Evolutionary conservation across 2,329 filamentous ascomycete genomes (phyloP).

Genomic region (Sclerotinia glacialis): DNA sequence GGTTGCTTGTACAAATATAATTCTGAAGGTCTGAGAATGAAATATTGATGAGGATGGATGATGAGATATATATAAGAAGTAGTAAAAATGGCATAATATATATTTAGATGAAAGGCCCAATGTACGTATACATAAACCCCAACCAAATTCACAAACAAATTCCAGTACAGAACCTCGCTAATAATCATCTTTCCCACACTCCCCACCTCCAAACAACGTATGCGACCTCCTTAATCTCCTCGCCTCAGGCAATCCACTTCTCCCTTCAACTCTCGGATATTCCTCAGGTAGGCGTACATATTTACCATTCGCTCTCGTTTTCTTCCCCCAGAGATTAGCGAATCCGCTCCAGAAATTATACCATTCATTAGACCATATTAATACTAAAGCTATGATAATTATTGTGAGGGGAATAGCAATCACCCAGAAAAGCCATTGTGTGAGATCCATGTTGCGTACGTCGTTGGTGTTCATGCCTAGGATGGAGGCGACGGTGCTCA

Average conservation of each 20-base stretch:
- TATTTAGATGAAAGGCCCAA: neutral
- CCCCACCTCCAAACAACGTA: neutral
- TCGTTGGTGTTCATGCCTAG: constrained; percentile 41
- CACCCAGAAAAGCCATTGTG: constrained; percentile 40
- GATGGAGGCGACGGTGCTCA: constrained; percentile 37
- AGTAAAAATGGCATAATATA: too few relatives aligned
- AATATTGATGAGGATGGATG: neutral
- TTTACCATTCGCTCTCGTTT: neutral
- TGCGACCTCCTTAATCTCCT: neutral
- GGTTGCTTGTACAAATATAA: too few relatives aligned
- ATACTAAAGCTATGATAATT: constrained; percentile 30
- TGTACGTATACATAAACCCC: neutral
- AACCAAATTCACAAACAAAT: neutral
- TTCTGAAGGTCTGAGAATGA: too few relatives aligned
- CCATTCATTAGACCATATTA: constrained; percentile 31
- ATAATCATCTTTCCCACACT: neutral
- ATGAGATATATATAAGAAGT: too few relatives aligned
- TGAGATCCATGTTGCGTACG: constrained; percentile 34
- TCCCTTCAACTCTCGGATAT: neutral
- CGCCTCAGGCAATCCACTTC: neutral
- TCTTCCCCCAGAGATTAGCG: neutral
- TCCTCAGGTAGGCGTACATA: neutral
- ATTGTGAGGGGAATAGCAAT: constrained; percentile 37
- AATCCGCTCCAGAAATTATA: constrained; percentile 1
- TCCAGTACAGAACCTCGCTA: neutral